These are phyloP conservation scores for Cladosporium sp. DNA, from an alignment of 2,329 filamentous ascomycete genomes.

Conservation along the genomic window DNA sequence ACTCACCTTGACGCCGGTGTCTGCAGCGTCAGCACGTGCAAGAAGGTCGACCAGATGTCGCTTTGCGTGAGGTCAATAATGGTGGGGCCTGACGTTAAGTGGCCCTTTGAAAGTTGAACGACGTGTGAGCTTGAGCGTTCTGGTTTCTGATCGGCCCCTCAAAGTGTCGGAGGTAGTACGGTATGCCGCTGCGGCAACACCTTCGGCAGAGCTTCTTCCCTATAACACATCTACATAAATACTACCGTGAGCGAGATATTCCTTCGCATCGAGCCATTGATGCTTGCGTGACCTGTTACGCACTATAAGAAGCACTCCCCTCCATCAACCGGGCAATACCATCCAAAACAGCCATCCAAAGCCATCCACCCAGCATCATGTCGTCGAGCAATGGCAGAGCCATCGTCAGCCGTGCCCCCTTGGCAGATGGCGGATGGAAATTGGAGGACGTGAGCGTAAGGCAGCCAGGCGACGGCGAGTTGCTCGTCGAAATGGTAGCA, in stretches of 20 bases:
- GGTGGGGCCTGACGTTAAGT: not conserved
- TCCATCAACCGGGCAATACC: not conserved
- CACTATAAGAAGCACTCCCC: too few species aligned
- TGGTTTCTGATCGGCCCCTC: not conserved
- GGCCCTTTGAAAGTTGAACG: not conserved
- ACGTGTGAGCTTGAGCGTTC: not conserved
- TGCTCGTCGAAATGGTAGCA: conserved; percentile 51
- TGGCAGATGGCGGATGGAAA: conserved; percentile 37
- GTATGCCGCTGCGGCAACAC: not conserved
- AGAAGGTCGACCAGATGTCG: not conserved
- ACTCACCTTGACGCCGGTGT: not conserved
- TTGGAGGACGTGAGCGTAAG: conserved; percentile 36
- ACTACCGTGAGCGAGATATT: too few species aligned
- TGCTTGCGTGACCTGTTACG: too few species aligned
- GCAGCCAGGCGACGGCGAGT: conserved; percentile 42
- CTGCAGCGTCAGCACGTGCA: not conserved
- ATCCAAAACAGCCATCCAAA: not conserved
- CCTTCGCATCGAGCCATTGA: too few species aligned
- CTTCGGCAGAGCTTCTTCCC: not conserved
- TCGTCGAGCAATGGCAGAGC: conserved; percentile 24
- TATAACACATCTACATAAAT: not conserved
- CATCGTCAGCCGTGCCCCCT: conserved; percentile 37
- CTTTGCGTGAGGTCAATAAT: not conserved
- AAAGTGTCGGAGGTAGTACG: too few species aligned
- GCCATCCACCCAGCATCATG: not conserved